Conservation (phyloP, 176 grass and related monocot species). For the Ananas comosus region DNA sequence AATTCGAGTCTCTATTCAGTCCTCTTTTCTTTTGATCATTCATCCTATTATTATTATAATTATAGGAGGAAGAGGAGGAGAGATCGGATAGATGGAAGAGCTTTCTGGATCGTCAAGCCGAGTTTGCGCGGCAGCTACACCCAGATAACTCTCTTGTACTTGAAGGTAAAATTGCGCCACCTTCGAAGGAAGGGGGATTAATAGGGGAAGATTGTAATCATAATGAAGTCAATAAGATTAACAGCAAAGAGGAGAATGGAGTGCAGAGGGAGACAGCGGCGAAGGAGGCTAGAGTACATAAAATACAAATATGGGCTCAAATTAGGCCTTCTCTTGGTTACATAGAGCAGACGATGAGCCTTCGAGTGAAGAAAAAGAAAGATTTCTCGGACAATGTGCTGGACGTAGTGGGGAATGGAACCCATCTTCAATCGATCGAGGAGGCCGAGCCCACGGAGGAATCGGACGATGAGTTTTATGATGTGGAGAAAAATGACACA, state of each 20-base stretch:
- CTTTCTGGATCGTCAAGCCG: constrained; percentile 69
- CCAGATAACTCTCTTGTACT: constrained; percentile 37
- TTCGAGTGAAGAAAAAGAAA: constrained; percentile 51
- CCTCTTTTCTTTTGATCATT: too few species aligned
- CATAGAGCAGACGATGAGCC: constrained; percentile 80
- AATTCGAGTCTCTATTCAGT: background rate
- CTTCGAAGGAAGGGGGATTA: constrained; percentile 32
- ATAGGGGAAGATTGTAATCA: constrained; percentile 14
- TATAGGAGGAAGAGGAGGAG: constrained; percentile 99
- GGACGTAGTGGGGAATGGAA: background rate
- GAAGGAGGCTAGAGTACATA: constrained; percentile 38
- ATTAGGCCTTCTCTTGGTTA: constrained; percentile 65
- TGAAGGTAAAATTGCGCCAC: constrained; percentile 36
- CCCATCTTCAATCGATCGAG: constrained; percentile 22
- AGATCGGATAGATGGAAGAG: constrained; percentile 92
- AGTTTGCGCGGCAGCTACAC: constrained; percentile 10
- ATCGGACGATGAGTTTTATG: constrained; percentile 92
- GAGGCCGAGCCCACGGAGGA: constrained; percentile 57
- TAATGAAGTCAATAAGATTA: background rate
- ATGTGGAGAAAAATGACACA: constrained; percentile 73
- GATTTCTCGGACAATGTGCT: background rate
- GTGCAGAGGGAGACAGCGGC: constrained; percentile 8
- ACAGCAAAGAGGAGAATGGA: background rate
- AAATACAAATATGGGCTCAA: constrained; percentile 61
- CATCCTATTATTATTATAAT: constrained; percentile 1